These are phyloP conservation scores for Actinomortierella wolfii DNA, from an alignment of 371 early-diverging fungal species.

Conservation along the genomic window DNA sequence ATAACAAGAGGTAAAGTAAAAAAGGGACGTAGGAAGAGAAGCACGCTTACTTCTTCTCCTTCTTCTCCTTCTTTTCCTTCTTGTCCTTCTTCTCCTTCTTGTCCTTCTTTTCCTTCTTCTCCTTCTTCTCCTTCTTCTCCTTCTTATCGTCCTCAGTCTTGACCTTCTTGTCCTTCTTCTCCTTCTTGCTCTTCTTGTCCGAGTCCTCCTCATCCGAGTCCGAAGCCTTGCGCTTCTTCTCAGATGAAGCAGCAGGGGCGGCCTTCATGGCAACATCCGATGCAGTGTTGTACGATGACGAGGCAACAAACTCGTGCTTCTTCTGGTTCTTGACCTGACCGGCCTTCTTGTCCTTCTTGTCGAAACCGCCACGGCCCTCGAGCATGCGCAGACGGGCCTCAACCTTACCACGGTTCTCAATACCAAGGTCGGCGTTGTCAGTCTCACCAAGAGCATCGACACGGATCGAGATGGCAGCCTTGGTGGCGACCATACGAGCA, in stretches of 20 bases:
- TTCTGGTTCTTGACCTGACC: slow-evolving; percentile 5
- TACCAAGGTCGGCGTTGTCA: slow-evolving; percentile 83
- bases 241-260: slow-evolving; percentile 20
- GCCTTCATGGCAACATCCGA: slow-evolving; percentile 29
- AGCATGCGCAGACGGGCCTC: slow-evolving; percentile 89
- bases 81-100: slow-evolving; percentile 53
- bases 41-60: not conserved
- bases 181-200: slow-evolving; percentile 29
- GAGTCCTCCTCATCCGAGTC: slow-evolving; percentile 20
- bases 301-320: slow-evolving; percentile 52
- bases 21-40: not conserved
- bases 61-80: slow-evolving; percentile 23
- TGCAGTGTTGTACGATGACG: slow-evolving; percentile 45
- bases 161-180: slow-evolving; percentile 50
- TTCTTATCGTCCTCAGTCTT: slow-evolving; percentile 56
- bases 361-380: slow-evolving; percentile 61
- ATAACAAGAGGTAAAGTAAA: not conserved
- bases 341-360: slow-evolving; percentile 26
- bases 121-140: slow-evolving; percentile 45
- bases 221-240: slow-evolving; percentile 43
- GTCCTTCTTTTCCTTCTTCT: slow-evolving; percentile 53
- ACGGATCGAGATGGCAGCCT: slow-evolving; percentile 91
- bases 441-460: slow-evolving; percentile 95
- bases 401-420: slow-evolving; percentile 82
- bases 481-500: slow-evolving; percentile 91